Percentiles rank a stretch among this genome's conserved stretches.
phyloP scores from a whole-genome alignment of 2,329 filamentous ascomycete genomes.

The Paraphoma sp. region DNA sequence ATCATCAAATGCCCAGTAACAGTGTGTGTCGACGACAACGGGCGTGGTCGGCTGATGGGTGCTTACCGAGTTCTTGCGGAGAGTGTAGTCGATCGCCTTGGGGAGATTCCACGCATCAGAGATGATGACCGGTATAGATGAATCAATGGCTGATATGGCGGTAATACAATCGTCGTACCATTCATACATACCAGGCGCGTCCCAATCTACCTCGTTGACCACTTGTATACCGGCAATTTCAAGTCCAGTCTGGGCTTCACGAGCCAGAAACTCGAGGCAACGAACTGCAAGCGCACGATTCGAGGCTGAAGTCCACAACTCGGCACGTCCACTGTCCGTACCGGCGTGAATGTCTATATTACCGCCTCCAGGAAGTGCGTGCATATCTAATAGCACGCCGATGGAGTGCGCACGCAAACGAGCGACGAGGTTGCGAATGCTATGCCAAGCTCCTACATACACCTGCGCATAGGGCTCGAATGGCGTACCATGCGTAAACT shows the following conservation, averaged over 20 bases:
- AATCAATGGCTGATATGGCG: constrained; percentile 56
- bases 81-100: constrained; percentile 54
- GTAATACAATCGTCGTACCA: constrained; percentile 63
- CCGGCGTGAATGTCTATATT: constrained; percentile 64
- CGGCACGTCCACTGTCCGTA: constrained; percentile 58
- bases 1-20: constrained; percentile 65
- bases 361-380: constrained; percentile 65
- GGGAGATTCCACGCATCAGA: constrained; percentile 64
- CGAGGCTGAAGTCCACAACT: constrained; percentile 56
- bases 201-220: constrained; percentile 62
- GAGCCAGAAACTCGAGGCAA: constrained; percentile 59
- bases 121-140: constrained; percentile 62
- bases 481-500: constrained; percentile 58
- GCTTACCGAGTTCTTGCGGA: constrained; percentile 48
- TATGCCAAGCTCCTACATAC: constrained; percentile 62
- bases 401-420: constrained; percentile 58
- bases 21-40: constrained; percentile 65
- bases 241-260: constrained; percentile 52
- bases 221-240: constrained; percentile 63
- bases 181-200: constrained; percentile 60
- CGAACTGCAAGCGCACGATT: constrained; percentile 56
- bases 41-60: constrained; percentile 49
- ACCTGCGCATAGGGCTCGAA: constrained; percentile 59
- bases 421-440: constrained; percentile 56
- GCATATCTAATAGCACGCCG: constrained; percentile 64